Evolutionary conservation across 2,329 filamentous ascomycete species (phyloP).

Genomic region (Botrytis deweyae): DNA sequence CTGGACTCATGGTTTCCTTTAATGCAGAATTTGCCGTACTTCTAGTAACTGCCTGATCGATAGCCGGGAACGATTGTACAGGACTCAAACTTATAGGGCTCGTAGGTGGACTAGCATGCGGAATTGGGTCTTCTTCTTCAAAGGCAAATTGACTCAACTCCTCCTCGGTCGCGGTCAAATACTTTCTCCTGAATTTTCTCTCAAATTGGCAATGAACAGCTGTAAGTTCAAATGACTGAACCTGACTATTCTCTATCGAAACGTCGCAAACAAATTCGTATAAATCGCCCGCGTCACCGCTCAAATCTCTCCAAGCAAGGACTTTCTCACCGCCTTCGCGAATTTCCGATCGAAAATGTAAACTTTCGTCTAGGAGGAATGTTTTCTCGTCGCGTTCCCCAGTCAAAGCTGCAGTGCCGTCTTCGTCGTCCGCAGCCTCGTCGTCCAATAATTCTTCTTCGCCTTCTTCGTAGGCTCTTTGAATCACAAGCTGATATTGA

Average conservation of each 20-base stretch:
- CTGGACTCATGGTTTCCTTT: slow-evolving; percentile 42
- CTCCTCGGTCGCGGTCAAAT: slow-evolving; percentile 75
- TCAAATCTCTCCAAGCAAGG: slow-evolving; percentile 91
- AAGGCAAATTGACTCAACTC: slow-evolving; percentile 86
- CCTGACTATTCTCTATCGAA: slow-evolving; percentile 66
- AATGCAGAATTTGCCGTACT: slow-evolving; percentile 47
- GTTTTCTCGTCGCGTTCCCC: slow-evolving; percentile 94
- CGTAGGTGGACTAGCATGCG: slow-evolving; percentile 58
- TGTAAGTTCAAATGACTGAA: slow-evolving; percentile 76
- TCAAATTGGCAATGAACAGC: slow-evolving; percentile 97
- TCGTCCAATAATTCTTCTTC: slow-evolving; percentile 90
- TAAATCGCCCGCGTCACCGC: slow-evolving; percentile 89
- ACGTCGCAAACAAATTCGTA: slow-evolving; percentile 96
- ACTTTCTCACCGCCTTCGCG: slow-evolving; percentile 80
- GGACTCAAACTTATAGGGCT: slow-evolving; percentile 49
- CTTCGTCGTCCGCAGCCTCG: slow-evolving; percentile 77
- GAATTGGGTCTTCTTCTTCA: slow-evolving; percentile 60
- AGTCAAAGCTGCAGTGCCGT: slow-evolving; percentile 68
- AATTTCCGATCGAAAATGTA: slow-evolving; percentile 83
- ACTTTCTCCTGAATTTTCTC: slow-evolving; percentile 80
- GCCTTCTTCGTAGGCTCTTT: slow-evolving; percentile 95
- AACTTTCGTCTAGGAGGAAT: slow-evolving; percentile 87
- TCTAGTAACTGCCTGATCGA: slow-evolving; percentile 26
- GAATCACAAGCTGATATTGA: slow-evolving; percentile 95
- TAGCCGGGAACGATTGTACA: slow-evolving; percentile 31